Conservation (phyloP, 768 basidiomycete genomes). For the Mycena sanguinolenta region DNA sequence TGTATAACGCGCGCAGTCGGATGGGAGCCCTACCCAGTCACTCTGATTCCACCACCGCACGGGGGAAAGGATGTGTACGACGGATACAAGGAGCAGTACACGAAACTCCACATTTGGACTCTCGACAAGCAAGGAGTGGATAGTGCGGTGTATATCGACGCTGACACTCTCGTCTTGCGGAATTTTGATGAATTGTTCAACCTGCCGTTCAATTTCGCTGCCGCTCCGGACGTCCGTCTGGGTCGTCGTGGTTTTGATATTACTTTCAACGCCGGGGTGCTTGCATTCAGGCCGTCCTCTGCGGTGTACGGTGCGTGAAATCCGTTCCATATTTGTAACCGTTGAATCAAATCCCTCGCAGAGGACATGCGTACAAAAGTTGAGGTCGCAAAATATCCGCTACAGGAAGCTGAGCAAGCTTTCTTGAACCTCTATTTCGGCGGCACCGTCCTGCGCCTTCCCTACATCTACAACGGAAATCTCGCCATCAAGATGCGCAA, state of each 20-base stretch:
- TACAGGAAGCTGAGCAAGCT: slow-evolving; percentile 57
- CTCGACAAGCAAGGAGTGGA: slow-evolving; percentile 46
- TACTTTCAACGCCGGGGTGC: slow-evolving; percentile 53
- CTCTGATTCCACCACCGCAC: slow-evolving; percentile 49
- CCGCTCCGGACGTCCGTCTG: slow-evolving; percentile 47
- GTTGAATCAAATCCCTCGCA: neutral
- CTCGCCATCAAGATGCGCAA: neutral
- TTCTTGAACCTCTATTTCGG: slow-evolving; percentile 57
- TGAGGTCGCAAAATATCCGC: slow-evolving; percentile 52
- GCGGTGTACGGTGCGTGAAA: slow-evolving; percentile 35
- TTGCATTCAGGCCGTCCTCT: slow-evolving; percentile 48
- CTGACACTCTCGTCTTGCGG: slow-evolving; percentile 49
- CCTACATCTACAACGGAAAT: neutral
- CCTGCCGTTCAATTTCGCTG: slow-evolving; percentile 49
- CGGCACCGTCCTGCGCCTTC: slow-evolving; percentile 45
- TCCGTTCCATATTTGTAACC: neutral
- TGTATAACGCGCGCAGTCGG: slow-evolving; percentile 47
- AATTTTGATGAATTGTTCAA: slow-evolving; percentile 51
- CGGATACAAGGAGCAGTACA: slow-evolving; percentile 51
- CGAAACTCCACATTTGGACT: slow-evolving; percentile 52
- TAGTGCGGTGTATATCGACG: too few relatives aligned
- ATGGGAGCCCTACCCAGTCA: slow-evolving; percentile 45
- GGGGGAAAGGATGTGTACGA: slow-evolving; percentile 43
- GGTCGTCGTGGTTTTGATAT: slow-evolving; percentile 41
- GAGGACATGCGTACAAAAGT: slow-evolving; percentile 51